Evolutionary conservation across 2,329 filamentous ascomycete genomes (phyloP).

Genomic region (Allantophomopsis lycopodina): DNA sequence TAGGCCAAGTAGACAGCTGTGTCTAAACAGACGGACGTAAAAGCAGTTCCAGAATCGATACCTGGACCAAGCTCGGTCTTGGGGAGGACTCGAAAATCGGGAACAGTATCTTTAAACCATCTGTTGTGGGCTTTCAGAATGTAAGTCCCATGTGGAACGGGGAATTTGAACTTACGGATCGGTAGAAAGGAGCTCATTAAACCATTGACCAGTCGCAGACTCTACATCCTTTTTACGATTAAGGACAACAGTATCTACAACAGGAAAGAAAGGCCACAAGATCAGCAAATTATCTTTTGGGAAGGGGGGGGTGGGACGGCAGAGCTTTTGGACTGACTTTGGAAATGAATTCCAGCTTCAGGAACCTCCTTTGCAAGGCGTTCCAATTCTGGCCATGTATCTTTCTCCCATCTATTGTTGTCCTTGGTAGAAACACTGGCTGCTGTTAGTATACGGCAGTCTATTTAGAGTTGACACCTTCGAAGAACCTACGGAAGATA

Average conservation of each 20-base stretch:
- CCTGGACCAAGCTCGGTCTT: conserved; percentile 44
- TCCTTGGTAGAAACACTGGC: conserved; percentile 28
- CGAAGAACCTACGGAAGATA: conserved; percentile 47
- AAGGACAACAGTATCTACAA: conserved; percentile 33
- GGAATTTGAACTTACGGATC: conserved; percentile 28
- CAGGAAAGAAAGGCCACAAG: background rate
- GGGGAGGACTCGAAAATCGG: conserved; percentile 53
- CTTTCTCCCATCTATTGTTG: conserved; percentile 41
- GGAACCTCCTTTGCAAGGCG: conserved; percentile 49
- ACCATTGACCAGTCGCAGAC: conserved; percentile 31
- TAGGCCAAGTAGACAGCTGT: conserved; percentile 77
- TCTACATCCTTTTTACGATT: conserved; percentile 45
- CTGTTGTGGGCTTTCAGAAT: too few relatives aligned
- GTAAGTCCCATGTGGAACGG: too few relatives aligned
- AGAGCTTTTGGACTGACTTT: conserved; percentile 29
- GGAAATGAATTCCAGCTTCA: conserved; percentile 71
- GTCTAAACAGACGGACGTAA: conserved; percentile 86
- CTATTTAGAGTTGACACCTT: background rate
- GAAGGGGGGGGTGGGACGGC: too few relatives aligned
- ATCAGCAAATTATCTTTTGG: background rate
- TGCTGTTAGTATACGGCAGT: conserved; percentile 1
- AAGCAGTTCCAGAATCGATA: conserved; percentile 59
- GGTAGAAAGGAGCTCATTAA: conserved; percentile 51
- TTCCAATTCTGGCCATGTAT: conserved; percentile 50
- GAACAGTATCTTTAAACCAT: conserved; percentile 61